Evolutionary conservation across 2,329 filamentous ascomycete genomes (phyloP).

Genomic region (Cladorrhinum sp.): DNA sequence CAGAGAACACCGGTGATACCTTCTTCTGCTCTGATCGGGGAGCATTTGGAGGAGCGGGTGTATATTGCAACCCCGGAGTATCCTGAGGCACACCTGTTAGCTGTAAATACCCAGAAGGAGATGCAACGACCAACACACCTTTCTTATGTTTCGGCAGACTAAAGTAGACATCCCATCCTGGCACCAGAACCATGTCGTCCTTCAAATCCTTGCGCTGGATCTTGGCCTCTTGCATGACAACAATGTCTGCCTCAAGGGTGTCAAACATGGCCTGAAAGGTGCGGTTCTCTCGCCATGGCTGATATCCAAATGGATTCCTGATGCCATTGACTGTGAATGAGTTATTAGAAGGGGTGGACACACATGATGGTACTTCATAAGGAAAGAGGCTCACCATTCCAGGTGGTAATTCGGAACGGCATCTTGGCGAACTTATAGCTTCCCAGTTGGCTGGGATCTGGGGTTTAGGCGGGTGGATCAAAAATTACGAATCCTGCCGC

Average conservation of each 20-base stretch:
- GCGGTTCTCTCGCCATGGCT: conserved; percentile 72
- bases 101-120: not conserved
- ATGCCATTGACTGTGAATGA: conserved; percentile 68
- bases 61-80: conserved; percentile 97
- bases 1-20: conserved; percentile 82
- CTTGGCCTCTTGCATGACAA: conserved; percentile 94
- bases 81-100: conserved; percentile 48
- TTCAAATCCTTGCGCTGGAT: conserved; percentile 88
- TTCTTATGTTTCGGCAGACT: conserved; percentile 93
- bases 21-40: conserved; percentile 87
- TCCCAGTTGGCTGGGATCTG: not conserved
- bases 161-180: conserved; percentile 95
- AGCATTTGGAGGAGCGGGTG: conserved; percentile 80
- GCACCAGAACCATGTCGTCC: conserved; percentile 93
- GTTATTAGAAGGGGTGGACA: not conserved
- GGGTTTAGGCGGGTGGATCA: not conserved
- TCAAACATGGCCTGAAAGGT: conserved; percentile 90
- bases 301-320: conserved; percentile 78
- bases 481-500: not conserved
- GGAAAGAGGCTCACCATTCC: conserved; percentile 63
- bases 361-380: not conserved
- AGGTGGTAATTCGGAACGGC: conserved; percentile 78
- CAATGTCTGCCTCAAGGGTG: conserved; percentile 84
- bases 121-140: conserved; percentile 48
- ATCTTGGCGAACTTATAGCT: conserved; percentile 41